A percentile compares a stretch with the other conserved stretches of the same genome.
Evolutionary conservation across 1,139 yeast genomes (phyloP).

Genomic region (Magnusiomyces sp.): DNA sequence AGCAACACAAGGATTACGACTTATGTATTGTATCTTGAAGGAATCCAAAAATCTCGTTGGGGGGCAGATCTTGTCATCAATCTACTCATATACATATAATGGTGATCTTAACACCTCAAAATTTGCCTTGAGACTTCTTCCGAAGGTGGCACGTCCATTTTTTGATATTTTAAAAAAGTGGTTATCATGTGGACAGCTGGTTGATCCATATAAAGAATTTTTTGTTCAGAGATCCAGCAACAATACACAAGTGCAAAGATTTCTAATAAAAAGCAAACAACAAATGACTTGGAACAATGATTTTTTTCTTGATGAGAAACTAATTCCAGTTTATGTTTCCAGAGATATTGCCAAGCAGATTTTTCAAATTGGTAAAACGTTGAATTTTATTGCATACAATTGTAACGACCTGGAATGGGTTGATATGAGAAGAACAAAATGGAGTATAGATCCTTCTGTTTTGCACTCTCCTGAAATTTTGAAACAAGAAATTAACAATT

Average conservation of each 20-base stretch:
- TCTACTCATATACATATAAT: conserved; percentile 46
- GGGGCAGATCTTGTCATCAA: conserved; percentile 46
- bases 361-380: conserved; percentile 69
- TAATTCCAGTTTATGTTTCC: conserved; percentile 54
- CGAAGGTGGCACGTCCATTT: conserved; percentile 50
- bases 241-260: conserved; percentile 5
- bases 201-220: conserved; percentile 53
- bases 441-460: conserved; percentile 9
- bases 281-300: conserved; percentile 25
- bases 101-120: conserved; percentile 52
- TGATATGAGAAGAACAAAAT: conserved; percentile 29
- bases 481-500: conserved; percentile 40
- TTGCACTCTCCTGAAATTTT: conserved; percentile 24
- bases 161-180: conserved; percentile 54
- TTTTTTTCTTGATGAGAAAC: conserved; percentile 30
- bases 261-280: conserved; percentile 15
- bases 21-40: conserved; percentile 38
- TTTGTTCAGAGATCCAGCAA: conserved; percentile 39
- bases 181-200: conserved; percentile 61
- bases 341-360: conserved; percentile 44
- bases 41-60: conserved; percentile 39
- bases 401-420: conserved; percentile 60
- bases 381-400: conserved; percentile 56
- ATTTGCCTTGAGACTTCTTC: conserved; percentile 41
- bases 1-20: conserved; percentile 48